phyloP scores from a whole-genome alignment of 768 basidiomycete species.

The Holtermanniella nyarrowii region DNA sequence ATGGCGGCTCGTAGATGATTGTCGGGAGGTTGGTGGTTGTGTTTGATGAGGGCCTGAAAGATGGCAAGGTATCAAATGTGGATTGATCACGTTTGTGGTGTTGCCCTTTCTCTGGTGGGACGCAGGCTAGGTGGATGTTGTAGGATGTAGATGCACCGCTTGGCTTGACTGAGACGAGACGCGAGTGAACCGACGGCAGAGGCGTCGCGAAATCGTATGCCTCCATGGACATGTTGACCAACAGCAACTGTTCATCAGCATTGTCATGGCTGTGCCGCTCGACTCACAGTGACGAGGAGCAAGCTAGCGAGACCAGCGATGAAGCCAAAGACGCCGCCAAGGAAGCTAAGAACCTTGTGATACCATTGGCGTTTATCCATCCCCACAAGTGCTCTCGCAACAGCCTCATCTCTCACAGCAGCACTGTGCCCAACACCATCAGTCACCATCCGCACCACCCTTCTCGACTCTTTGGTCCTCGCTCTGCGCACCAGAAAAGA shows the following conservation, averaged over 20 bases:
- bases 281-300: constrained; percentile 30
- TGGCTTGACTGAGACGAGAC: constrained; percentile 21
- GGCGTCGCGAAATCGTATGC: constrained; percentile 32
- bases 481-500: constrained; percentile 35
- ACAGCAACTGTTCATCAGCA: constrained; percentile 23
- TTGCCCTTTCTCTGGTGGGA: constrained; percentile 10
- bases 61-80: no score
- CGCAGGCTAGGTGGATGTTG: constrained; percentile 33
- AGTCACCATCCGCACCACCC: constrained; percentile 32
- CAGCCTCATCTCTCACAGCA: constrained; percentile 21
- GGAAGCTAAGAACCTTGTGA: constrained; percentile 19
- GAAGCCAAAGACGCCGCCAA: constrained; percentile 27
- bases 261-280: no score
- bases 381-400: constrained; percentile 30
- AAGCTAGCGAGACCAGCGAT: constrained; percentile 31
- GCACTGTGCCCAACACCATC: constrained; percentile 17
- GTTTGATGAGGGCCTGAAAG: constrained; percentile 5
- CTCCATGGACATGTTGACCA: constrained; percentile 34
- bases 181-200: constrained; percentile 19
- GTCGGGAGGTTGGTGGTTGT: constrained; percentile 21
- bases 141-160: constrained; percentile 21
- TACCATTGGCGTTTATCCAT: constrained; percentile 26
- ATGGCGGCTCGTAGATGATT: constrained; percentile 35
- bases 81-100: neutral
- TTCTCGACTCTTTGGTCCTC: constrained; percentile 22